Percentiles rank a stretch among this genome's conserved stretches.
phyloP scores from a whole-genome alignment of 2,329 filamentous ascomycete species.

The Beauveria caledonica region DNA sequence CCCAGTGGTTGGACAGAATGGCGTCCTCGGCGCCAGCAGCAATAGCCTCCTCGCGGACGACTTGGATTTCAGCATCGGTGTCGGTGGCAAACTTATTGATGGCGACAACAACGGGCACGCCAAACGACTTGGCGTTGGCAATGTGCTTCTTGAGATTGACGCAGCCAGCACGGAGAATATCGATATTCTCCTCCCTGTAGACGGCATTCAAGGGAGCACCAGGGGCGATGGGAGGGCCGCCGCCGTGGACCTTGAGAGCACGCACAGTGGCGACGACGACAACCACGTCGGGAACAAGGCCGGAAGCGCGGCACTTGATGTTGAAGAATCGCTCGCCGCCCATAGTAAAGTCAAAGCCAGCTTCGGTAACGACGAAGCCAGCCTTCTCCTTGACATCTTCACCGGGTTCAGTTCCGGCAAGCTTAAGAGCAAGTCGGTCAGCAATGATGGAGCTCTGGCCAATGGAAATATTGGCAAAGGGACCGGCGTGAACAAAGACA shows the following conservation, averaged over 20 bases:
- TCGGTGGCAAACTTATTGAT: constrained; percentile 97
- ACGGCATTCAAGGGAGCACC: constrained; percentile 78
- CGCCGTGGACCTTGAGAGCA: constrained; percentile 93
- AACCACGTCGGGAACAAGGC: constrained; percentile 84
- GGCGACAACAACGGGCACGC: constrained; percentile 88
- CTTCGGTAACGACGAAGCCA: constrained; percentile 92
- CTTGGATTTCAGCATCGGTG: constrained; percentile 82
- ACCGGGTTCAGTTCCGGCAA: constrained; percentile 86
- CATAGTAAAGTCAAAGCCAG: constrained; percentile 99
- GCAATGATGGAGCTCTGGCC: constrained; percentile 93
- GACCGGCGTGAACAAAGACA: constrained; percentile 93
- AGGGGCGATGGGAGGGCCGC: constrained; percentile 85
- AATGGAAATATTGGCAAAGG: constrained; percentile 97
- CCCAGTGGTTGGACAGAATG: constrained; percentile 93
- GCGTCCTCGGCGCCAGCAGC: constrained; percentile 90
- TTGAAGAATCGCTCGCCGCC: constrained; percentile 99
- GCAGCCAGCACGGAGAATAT: constrained; percentile 81
- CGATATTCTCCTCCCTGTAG: constrained; percentile 89
- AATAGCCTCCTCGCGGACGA: constrained; percentile 84
- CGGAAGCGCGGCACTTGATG: constrained; percentile 96
- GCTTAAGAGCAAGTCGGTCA: constrained; percentile 91
- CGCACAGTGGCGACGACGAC: constrained; percentile 94
- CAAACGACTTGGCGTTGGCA: constrained; percentile 77
- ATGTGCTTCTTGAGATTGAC: constrained; percentile 96
- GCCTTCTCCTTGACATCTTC: constrained; percentile 76